Conservation (phyloP, 805 yeast genomes). For the Starmerella kuoi region DNA sequence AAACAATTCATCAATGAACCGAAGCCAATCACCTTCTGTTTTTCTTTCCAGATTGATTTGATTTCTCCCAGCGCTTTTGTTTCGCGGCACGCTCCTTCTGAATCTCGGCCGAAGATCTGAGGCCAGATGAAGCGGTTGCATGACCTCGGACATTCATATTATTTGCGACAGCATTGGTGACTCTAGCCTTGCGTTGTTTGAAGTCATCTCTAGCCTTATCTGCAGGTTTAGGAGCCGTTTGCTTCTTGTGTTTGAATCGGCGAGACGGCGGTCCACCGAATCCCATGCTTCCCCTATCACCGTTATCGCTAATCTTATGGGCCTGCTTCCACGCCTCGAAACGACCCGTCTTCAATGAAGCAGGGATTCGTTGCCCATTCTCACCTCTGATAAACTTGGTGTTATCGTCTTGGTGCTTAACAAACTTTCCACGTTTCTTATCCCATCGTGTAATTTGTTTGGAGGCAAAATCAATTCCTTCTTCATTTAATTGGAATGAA, state of each 20-base stretch:
- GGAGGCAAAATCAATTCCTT: conserved; percentile 57
- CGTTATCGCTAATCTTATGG: conserved; percentile 39
- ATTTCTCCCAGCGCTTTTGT: conserved; percentile 66
- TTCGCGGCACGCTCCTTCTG: conserved; percentile 58
- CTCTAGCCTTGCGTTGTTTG: conserved; percentile 67
- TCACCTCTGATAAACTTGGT: conserved; percentile 81
- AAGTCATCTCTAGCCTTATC: conserved; percentile 83
- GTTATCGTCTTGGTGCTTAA: conserved; percentile 60
- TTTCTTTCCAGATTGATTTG: conserved; percentile 20
- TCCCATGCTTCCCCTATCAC: conserved; percentile 45
- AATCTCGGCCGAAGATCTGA: conserved; percentile 60
- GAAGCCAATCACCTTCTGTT: too few species aligned
- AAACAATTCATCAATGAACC: too few species aligned
- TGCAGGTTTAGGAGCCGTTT: conserved; percentile 78
- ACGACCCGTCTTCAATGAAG: conserved; percentile 79
- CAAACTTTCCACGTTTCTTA: conserved; percentile 78
- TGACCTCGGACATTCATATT: conserved; percentile 56
- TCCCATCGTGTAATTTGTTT: conserved; percentile 68
- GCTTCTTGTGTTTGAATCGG: conserved; percentile 57
- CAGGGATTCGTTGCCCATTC: conserved; percentile 85
- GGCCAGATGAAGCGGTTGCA: conserved; percentile 36
- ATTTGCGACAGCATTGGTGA: conserved; percentile 60
- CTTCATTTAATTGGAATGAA: conserved; percentile 67
- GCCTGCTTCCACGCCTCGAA: conserved; percentile 84
- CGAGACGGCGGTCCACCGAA: conserved; percentile 20